These are phyloP conservation scores for Trametes cingulata DNA, from an alignment of 768 basidiomycete species.

Conservation along the genomic window DNA sequence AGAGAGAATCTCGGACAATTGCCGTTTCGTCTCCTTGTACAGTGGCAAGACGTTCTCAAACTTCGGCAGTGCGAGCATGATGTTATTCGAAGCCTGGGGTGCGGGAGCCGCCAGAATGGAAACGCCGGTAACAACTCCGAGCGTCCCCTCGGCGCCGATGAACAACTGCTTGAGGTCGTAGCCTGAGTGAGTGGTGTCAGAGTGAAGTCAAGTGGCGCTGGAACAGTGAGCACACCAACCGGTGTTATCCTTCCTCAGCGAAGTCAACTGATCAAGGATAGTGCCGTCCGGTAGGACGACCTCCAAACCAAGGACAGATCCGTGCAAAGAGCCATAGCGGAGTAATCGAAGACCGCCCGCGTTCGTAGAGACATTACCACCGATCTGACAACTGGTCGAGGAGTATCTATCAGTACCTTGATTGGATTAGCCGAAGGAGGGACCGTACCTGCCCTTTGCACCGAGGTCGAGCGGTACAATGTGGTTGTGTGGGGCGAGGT, in stretches of 20 bases:
- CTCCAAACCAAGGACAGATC: slow-evolving; percentile 92
- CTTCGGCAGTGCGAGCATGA: slow-evolving; percentile 84
- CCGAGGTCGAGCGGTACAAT: slow-evolving; percentile 97
- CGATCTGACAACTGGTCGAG: slow-evolving; percentile 83
- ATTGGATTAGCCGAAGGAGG: no score
- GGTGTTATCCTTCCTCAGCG: slow-evolving; percentile 95
- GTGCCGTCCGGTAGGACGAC: slow-evolving; percentile 95
- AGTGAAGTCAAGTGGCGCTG: neutral
- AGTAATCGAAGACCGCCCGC: slow-evolving; percentile 95
- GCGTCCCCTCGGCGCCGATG: slow-evolving; percentile 95
- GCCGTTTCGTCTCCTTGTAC: slow-evolving; percentile 75
- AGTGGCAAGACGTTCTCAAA: slow-evolving; percentile 88
- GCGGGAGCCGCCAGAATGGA: slow-evolving; percentile 90
- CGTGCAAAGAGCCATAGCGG: slow-evolving; percentile 93
- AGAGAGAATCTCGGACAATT: slow-evolving; percentile 92
- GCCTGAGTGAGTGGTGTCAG: slow-evolving; percentile 47
- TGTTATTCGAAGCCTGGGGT: slow-evolving; percentile 83
- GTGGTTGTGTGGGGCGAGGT: slow-evolving; percentile 83
- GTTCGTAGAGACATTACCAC: slow-evolving; percentile 96
- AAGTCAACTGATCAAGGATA: slow-evolving; percentile 84
- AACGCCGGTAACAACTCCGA: slow-evolving; percentile 92
- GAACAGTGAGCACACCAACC: slow-evolving; percentile 46
- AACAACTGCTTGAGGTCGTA: slow-evolving; percentile 99
- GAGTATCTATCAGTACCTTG: no score
- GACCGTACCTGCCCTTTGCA: slow-evolving; percentile 91